phyloP scores from a whole-genome alignment of 129 eudicot species.

The Arctium lappa region DNA sequence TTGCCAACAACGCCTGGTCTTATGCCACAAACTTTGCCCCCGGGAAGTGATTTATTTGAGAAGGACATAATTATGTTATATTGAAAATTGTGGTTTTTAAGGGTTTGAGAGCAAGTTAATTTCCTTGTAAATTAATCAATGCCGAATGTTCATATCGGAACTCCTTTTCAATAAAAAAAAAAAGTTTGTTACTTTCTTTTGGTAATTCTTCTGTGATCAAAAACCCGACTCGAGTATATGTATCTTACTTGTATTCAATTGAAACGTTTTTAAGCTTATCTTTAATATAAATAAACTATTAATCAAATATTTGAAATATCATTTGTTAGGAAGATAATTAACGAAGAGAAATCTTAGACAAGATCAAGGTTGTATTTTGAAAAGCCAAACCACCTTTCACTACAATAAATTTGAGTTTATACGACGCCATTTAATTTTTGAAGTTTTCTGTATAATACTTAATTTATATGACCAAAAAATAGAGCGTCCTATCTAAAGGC shows the following conservation, averaged over 20 bases:
- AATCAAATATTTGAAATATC: not conserved
- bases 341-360: too few relatives aligned
- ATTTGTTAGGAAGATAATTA: too few relatives aligned
- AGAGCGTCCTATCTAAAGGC: too few relatives aligned
- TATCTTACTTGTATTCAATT: not conserved
- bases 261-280: not conserved
- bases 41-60: slow-evolving; percentile 26
- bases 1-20: slow-evolving; percentile 43
- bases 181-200: not conserved
- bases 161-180: not conserved
- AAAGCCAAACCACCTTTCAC: too few relatives aligned
- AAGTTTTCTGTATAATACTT: too few relatives aligned
- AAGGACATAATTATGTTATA: not conserved
- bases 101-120: not conserved
- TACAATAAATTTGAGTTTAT: too few relatives aligned
- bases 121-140: slow-evolving; percentile 26
- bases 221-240: not conserved
- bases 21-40: slow-evolving; percentile 39
- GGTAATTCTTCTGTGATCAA: not conserved
- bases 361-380: too few relatives aligned
- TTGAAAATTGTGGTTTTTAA: not conserved
- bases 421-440: too few relatives aligned
- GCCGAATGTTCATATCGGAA: slow-evolving; percentile 4
- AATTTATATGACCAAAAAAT: too few relatives aligned
- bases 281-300: not conserved